A percentile compares a stretch with the other conserved stretches of the same genome.
These are phyloP conservation scores for Arabidopsis thaliana DNA, from an alignment of 345 rosid species.

Conservation along the genomic window DNA sequence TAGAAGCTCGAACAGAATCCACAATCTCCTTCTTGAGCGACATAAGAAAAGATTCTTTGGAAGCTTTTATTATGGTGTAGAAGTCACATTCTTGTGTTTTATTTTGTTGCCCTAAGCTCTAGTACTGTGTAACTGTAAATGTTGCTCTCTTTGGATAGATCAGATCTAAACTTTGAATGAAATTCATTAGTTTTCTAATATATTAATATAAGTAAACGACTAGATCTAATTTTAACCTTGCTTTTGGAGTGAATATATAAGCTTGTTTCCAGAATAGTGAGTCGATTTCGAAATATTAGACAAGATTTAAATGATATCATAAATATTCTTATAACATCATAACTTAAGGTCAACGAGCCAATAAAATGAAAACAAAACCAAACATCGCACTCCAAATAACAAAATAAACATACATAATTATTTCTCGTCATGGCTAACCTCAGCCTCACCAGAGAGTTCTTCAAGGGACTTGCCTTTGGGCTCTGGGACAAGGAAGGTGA, in stretches of 20 bases:
- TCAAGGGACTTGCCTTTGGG: conserved; percentile 67
- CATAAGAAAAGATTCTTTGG: no score
- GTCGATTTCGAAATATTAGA: background rate
- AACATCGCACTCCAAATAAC: conserved; percentile 13
- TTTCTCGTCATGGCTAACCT: conserved; percentile 27
- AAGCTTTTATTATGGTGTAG: no score
- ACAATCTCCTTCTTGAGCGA: no score
- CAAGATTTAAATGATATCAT: background rate
- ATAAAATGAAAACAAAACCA: conserved; percentile 8
- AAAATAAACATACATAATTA: background rate
- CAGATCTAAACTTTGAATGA: no score
- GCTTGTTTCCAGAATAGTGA: background rate
- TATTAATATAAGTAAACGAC: no score
- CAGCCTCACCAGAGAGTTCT: conserved; percentile 62
- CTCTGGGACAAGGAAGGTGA: conserved; percentile 68
- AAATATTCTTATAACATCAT: conserved; percentile 9
- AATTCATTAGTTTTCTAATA: no score
- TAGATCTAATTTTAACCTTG: background rate
- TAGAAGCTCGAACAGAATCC: no score
- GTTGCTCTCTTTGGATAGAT: no score
- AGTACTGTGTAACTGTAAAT: no score
- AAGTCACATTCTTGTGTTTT: no score
- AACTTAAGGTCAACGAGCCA: background rate
- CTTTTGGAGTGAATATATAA: background rate
- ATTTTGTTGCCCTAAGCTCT: no score